Evolutionary conservation across 805 yeast species (phyloP), one percentile per base, ranked within the genome.

Genomic region (Candida easanensis): DNA sequence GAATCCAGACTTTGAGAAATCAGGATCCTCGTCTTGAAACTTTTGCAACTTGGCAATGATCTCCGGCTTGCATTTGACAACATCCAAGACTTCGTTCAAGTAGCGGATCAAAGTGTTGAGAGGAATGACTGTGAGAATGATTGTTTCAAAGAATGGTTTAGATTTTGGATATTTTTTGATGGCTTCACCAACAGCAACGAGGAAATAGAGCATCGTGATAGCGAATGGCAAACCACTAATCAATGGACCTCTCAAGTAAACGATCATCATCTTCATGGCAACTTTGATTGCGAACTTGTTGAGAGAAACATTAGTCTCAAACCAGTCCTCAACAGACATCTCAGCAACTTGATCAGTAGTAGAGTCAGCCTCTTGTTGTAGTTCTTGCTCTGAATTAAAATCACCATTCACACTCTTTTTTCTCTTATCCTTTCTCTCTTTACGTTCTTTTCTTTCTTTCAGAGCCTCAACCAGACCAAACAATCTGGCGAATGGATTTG

Each of bases 121-220:
- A 1, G 95, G 95, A 45, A 86, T 66, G 30, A 80, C 66, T 34
- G 75, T 73, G 42, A 73, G 72, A 36, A 83, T 62, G 32, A 80
- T 61, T 62, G 79, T 73, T 21, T 62, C 66, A 48, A 80, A 65
- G 68, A 79, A 66, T 11, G 69, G 63, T 45, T 65, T 68, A 1
- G 80, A 61, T 10, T 64, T 60, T 3, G 83, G 81, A 36, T 63
- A 63, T 33, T 62, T 63, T 30, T 69, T 65, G 5, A 73, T 60
- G 6, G 83, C 79, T 46, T 78, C 73, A 3, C 85, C 84, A 22
- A 83, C 65, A 0, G 91, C 72, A 11, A 80, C 66, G 18, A 87
- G 63, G 54, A 84, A 88, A 56, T 87, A 84, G 7, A 84, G 63
- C 88, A 91, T 85, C 1, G 88, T 83, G 35, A 86, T 70, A 3